Evolutionary conservation across 352 stramenopile genomes (phyloP), one percentile per base, ranked within the genome.

Genomic region (Aphanomyces invadans): DNA sequence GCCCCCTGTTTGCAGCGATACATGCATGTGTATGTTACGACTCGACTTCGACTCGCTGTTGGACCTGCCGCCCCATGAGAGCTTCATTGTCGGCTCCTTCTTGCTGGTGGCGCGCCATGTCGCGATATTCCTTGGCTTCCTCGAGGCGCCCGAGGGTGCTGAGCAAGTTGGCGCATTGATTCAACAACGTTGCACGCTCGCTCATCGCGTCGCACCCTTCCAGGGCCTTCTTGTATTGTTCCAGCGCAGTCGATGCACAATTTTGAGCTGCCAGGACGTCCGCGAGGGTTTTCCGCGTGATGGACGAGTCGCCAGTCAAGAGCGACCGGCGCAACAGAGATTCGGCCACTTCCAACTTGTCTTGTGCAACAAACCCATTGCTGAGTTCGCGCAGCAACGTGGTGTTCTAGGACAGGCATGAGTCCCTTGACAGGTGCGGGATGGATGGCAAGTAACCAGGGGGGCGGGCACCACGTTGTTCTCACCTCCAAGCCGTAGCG

Each of bases 181-280:
- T 71, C n/a, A 91, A 70, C 32, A 90, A 46, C 21, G 72, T 62
- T 12, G 68, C 74, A 9, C 83, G 78, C 60, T 88, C 76, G 2
- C 31, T 5, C 21, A 85, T 59, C n/a, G 65, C 69, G 53, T 73
- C 62, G 25, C 71, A 74, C 31, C 70, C 69, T n/a, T 77, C 70
- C 11, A 92, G 72, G n/a, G 82, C 77, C 44, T 76, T 70, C 9
- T 78, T 76, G 64, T 93, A 93, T 66, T 91, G 75, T 19, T 70
- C 62, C 52, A 93, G 73, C 4, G 85, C 85, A 59, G 81, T 81
- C 36, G 90, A 78, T 1, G 85, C 83, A 68, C 77, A 92, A 62
- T 92, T 90, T 63, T 93, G 85, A 2, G 83, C 83, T 1, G 81
- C 73, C 7, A 92, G 72, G 15, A 93, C 81, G 51, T 93, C 85